Conservation (phyloP, 805 yeast genomes). For the Kodamaea neixiangensis region DNA sequence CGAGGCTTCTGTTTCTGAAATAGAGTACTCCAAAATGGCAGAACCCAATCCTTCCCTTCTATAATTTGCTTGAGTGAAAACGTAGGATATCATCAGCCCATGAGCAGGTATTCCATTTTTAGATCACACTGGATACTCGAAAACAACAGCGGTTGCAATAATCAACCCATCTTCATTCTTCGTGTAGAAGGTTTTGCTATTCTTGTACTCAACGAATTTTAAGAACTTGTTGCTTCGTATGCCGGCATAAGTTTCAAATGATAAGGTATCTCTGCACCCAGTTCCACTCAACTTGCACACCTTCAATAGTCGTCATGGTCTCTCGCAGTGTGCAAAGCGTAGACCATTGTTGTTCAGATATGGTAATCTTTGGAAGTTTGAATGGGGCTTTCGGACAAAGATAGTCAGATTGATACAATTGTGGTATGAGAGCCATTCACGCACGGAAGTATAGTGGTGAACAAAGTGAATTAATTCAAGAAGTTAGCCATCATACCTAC, state of each 20-base stretch:
- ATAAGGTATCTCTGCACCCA: constrained; percentile 25
- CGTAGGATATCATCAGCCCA: constrained; percentile 16
- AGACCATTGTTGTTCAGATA: too few species aligned
- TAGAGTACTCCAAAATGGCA: constrained; percentile 25
- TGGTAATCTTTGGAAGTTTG: too few species aligned
- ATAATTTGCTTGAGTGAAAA: constrained; percentile 27
- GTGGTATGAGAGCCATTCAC: too few species aligned
- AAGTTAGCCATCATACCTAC: too few species aligned
- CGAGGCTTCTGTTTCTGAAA: constrained; percentile 32
- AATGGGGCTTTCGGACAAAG: too few species aligned
- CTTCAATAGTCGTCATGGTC: constrained; percentile 24
- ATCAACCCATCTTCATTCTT: constrained; percentile 4
- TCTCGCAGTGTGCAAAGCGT: constrained; percentile 19
- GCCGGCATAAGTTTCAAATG: constrained; percentile 26
- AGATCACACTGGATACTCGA: not conserved
- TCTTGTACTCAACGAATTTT: constrained; percentile 5
- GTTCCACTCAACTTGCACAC: constrained; percentile 24
- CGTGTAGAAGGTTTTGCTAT: constrained; percentile 7
- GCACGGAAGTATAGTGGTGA: too few species aligned
- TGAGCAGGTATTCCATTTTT: not conserved
- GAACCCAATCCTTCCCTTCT: constrained; percentile 33
- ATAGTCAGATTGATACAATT: too few species aligned
- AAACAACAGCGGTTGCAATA: constrained; percentile 4
- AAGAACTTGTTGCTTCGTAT: constrained; percentile 15
- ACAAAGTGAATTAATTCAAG: too few species aligned